Evolutionary conservation across 768 basidiomycete genomes (phyloP).

Genomic region (Lenzites betulinus): DNA sequence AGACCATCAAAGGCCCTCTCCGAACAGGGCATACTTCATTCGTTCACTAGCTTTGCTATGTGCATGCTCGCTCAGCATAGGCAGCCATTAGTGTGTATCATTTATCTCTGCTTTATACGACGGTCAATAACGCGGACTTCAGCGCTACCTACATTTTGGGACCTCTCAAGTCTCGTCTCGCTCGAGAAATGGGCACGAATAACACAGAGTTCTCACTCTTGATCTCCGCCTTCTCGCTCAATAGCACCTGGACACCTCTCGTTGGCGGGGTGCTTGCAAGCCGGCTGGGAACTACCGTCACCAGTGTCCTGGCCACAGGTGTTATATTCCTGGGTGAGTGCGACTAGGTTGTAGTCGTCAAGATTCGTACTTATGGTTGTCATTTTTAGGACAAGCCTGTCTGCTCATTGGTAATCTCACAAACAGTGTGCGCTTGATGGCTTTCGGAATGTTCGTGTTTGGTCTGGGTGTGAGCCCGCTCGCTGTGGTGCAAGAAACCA

Average conservation of each 20-base stretch:
- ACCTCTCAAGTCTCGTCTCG: constrained; percentile 71
- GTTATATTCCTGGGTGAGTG: constrained; percentile 61
- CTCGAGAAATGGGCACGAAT: constrained; percentile 70
- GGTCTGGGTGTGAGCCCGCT: constrained; percentile 80
- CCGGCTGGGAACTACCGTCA: constrained; percentile 68
- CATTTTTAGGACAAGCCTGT: constrained; percentile 55
- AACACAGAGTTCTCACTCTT: constrained; percentile 79
- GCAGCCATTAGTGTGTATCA: constrained; percentile 68
- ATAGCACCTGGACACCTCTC: constrained; percentile 77
- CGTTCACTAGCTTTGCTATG: constrained; percentile 65
- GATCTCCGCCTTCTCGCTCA: constrained; percentile 75
- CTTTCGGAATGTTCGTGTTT: constrained; percentile 75
- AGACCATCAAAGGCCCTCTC: constrained; percentile 12
- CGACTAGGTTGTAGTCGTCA: not conserved
- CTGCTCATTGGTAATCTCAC: constrained; percentile 67
- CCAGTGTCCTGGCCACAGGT: constrained; percentile 74
- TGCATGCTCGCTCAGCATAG: constrained; percentile 72
- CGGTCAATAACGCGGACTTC: too few species aligned
- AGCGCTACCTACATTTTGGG: constrained; percentile 78
- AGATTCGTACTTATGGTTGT: constrained; percentile 15
- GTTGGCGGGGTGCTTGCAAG: constrained; percentile 73
- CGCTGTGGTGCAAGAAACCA: constrained; percentile 82
- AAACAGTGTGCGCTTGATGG: constrained; percentile 66
- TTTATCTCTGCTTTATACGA: not conserved
- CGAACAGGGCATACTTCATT: constrained; percentile 45